These are phyloP conservation scores for Solioccasus polychromus DNA, from an alignment of 768 basidiomycete genomes.

Conservation along the genomic window DNA sequence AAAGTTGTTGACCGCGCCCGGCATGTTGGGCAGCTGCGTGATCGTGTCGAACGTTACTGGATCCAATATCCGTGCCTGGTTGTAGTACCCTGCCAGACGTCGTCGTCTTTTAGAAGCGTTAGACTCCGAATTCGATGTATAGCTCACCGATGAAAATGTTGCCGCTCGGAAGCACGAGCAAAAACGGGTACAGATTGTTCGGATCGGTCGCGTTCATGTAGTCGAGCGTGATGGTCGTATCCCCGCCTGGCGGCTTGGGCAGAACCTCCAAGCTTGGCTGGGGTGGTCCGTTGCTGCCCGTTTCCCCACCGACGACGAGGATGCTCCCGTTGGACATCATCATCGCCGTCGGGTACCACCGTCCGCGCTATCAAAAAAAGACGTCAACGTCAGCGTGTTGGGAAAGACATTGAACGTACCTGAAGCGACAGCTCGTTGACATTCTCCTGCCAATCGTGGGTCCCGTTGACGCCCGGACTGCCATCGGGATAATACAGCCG, in stretches of 20 bases:
- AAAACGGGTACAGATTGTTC: conserved; percentile 77
- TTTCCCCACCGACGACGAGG: conserved; percentile 73
- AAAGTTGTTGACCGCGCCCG: conserved; percentile 70
- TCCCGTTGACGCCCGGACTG: conserved; percentile 62
- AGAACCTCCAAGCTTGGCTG: conserved; percentile 71
- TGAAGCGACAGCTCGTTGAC: conserved; percentile 54
- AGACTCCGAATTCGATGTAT: neutral
- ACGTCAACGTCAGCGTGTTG: neutral
- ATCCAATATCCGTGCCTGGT: conserved; percentile 76
- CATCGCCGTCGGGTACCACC: conserved; percentile 73
- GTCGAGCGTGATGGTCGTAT: conserved; percentile 58
- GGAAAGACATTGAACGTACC: conserved; percentile 32
- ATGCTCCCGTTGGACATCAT: conserved; percentile 72
- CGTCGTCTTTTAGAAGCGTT: neutral
- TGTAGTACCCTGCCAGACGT: conserved; percentile 64
- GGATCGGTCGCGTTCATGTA: conserved; percentile 75
- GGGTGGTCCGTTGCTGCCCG: conserved; percentile 62
- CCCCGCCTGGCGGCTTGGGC: conserved; percentile 64
- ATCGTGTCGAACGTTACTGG: conserved; percentile 63
- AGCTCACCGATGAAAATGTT: conserved; percentile 67
- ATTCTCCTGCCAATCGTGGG: conserved; percentile 81
- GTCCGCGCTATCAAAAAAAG: conserved; percentile 41
- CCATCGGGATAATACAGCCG: conserved; percentile 74
- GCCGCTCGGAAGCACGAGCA: conserved; percentile 67
- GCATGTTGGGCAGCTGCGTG: conserved; percentile 63